phyloP scores from a whole-genome alignment of 140 eudicot genomes.

The Cichorium intybus region DNA sequence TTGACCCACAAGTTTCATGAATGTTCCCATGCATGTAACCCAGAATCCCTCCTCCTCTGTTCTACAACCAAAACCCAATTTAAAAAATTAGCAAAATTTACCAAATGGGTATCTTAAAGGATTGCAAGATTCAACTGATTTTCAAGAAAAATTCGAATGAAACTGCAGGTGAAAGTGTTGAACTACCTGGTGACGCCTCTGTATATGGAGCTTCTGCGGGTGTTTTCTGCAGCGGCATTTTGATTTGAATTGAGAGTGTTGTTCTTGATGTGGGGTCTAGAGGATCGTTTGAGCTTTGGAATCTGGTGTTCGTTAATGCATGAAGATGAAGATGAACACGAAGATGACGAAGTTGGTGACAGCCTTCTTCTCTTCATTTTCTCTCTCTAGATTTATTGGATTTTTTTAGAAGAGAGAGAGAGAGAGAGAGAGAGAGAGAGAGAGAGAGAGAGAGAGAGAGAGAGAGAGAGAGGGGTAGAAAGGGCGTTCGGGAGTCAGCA shows the following conservation, averaged over 20 bases:
- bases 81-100: slow-evolving; percentile 7
- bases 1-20: background rate
- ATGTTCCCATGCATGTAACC: slow-evolving; percentile 28
- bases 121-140: background rate
- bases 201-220: slow-evolving; percentile 78
- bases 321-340: slow-evolving; percentile 67
- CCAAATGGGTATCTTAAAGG: slow-evolving; percentile 3
- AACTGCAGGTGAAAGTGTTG: background rate
- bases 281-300: slow-evolving; percentile 26
- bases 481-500: background rate
- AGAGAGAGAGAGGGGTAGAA: background rate
- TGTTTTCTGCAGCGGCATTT: slow-evolving; percentile 34
- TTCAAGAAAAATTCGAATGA: background rate
- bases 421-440: slow-evolving; percentile 16
- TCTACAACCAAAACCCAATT: slow-evolving; percentile 18
- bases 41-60: slow-evolving; percentile 15
- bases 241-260: slow-evolving; percentile 32
- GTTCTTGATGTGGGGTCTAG: slow-evolving; percentile 32
- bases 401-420: no score
- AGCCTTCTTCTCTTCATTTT: slow-evolving; percentile 42
- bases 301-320: slow-evolving; percentile 40
- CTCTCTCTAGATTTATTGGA: slow-evolving; percentile 26
- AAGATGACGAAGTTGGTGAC: slow-evolving; percentile 39
- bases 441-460: no score
- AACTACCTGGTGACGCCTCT: slow-evolving; percentile 91